Evolutionary conservation across 495 filamentous ascomycete genomes (phyloP).

Genomic region (Penicillium mononematosum): DNA sequence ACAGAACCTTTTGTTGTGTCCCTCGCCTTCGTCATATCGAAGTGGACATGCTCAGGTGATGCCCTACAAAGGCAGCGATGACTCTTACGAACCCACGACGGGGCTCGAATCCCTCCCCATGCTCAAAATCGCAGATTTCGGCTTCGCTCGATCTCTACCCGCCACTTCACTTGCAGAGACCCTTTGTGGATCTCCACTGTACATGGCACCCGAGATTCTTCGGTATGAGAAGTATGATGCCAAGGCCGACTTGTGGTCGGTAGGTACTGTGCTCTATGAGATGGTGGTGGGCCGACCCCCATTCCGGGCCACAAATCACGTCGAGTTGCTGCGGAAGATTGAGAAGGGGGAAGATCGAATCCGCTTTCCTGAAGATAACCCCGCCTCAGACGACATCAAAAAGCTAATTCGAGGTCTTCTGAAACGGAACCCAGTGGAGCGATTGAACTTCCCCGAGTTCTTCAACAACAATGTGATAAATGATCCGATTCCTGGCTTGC

Average conservation of each 20-base stretch:
- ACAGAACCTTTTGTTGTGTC: conserved; percentile 89
- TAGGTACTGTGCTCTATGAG: conserved; percentile 91
- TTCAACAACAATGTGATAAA: conserved; percentile 73
- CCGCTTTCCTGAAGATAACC: conserved; percentile 70
- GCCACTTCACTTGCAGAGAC: conserved; percentile 90
- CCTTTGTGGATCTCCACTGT: conserved; percentile 94
- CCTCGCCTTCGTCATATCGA: conserved; percentile 66
- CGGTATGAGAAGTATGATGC: conserved; percentile 97
- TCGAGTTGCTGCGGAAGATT: conserved; percentile 88
- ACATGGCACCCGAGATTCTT: conserved; percentile 98
- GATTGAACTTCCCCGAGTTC: conserved; percentile 79
- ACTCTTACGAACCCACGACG: conserved; percentile 74
- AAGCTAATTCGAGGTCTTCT: conserved; percentile 74
- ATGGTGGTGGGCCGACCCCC: conserved; percentile 91
- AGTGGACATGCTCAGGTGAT: conserved; percentile 48
- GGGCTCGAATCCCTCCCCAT: conserved; percentile 88
- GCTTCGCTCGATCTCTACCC: conserved; percentile 88
- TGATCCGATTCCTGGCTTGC: conserved; percentile 77
- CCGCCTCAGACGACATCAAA: conserved; percentile 75
- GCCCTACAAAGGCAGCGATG: conserved; percentile 64
- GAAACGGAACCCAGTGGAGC: conserved; percentile 79
- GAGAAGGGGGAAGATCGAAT: conserved; percentile 82
- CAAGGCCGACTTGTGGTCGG: conserved; percentile 95
- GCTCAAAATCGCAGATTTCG: conserved; percentile 97
- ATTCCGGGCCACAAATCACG: conserved; percentile 89